Evolutionary conservation across 257 asterid species (phyloP).

Genomic region (Lavandula angustifolia): DNA sequence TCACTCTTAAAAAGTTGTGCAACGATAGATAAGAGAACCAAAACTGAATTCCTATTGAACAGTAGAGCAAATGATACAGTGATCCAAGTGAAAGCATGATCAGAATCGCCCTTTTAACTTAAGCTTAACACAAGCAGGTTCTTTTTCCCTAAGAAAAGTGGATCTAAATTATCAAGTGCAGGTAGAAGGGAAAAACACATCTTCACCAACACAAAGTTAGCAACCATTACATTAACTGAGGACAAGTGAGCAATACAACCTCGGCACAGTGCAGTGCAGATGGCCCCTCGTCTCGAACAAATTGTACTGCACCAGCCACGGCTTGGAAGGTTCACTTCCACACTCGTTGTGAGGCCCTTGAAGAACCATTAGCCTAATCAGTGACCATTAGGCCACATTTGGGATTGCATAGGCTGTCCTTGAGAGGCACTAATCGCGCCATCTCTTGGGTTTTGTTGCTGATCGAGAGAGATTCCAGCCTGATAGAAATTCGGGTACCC

Average conservation of each 20-base stretch:
- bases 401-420: constrained; percentile 81
- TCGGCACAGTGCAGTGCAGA: constrained; percentile 46
- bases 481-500: constrained; percentile 77
- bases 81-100: constrained; percentile 22
- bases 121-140: constrained; percentile 28
- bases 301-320: constrained; percentile 26
- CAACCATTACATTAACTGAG: constrained; percentile 51
- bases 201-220: constrained; percentile 53
- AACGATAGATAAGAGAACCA: background rate
- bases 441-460: constrained; percentile 73
- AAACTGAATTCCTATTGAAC: constrained; percentile 23
- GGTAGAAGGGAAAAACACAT: constrained; percentile 27
- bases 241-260: constrained; percentile 55
- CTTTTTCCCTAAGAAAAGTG: constrained; percentile 23
- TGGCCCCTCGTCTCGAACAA: constrained; percentile 29
- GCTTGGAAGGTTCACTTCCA: constrained; percentile 47
- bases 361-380: constrained; percentile 51
- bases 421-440: constrained; percentile 60
- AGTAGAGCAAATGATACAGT: constrained; percentile 27
- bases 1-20: no score
- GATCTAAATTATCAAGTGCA: constrained; percentile 30
- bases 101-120: constrained; percentile 23
- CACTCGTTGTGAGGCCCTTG: constrained; percentile 48
- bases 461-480: constrained; percentile 61
- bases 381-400: constrained; percentile 81